A percentile compares a stretch with the other conserved stretches of the same genome.
phyloP scores from a whole-genome alignment of 2,329 filamentous ascomycete species.

The Davidsoniella neocaledoniae region DNA sequence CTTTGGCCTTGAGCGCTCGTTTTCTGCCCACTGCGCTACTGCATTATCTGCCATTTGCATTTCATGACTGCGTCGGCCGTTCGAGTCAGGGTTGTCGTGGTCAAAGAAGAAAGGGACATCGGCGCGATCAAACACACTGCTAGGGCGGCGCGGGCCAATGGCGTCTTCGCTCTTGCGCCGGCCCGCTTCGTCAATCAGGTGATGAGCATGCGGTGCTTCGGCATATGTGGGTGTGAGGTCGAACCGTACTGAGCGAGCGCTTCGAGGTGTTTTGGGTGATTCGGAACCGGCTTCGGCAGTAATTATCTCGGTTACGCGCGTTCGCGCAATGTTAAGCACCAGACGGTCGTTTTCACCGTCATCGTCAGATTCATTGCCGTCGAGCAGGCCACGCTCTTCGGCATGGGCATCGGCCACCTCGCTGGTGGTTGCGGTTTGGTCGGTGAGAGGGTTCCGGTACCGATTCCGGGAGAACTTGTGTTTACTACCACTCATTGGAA shows the following conservation, averaged over 20 bases:
- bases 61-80: slow-evolving; percentile 7
- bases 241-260: slow-evolving; percentile 60
- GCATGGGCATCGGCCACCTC: slow-evolving; percentile 14
- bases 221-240: slow-evolving; percentile 35
- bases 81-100: slow-evolving; percentile 5
- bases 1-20: slow-evolving; percentile 52
- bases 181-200: slow-evolving; percentile 8
- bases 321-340: slow-evolving; percentile 9
- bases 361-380: slow-evolving; percentile 14
- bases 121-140: slow-evolving; percentile 9
- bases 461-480: slow-evolving; percentile 12
- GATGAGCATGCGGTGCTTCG: slow-evolving; percentile 19
- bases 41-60: slow-evolving; percentile 13
- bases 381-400: slow-evolving; percentile 16
- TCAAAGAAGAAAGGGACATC: slow-evolving; percentile 12
- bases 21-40: slow-evolving; percentile 27
- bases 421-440: not conserved
- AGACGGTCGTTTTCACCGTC: slow-evolving; percentile 11
- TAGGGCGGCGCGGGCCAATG: slow-evolving; percentile 9
- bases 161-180: slow-evolving; percentile 10
- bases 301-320: slow-evolving; percentile 7
- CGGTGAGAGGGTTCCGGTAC: slow-evolving; percentile 7
- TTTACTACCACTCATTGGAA: slow-evolving; percentile 9
- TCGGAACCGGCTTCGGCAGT: slow-evolving; percentile 3
- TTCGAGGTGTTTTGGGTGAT: slow-evolving; percentile 35